A percentile compares a stretch with the other conserved stretches of the same genome.
Conservation (phyloP, 1,139 yeast species). For the Candida sp. region DNA sequence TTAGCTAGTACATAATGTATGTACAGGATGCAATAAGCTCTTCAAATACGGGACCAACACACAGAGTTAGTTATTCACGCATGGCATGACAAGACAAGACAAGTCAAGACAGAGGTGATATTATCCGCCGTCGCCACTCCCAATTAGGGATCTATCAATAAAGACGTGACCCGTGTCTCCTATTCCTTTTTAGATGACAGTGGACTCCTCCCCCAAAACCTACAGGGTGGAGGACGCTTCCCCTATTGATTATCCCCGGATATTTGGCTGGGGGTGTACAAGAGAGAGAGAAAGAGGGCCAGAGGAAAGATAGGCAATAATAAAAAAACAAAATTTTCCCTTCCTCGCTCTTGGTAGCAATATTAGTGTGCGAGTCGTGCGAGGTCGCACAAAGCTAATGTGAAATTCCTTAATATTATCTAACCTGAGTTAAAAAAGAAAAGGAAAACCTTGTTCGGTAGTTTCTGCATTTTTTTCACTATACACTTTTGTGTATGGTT, state of each 20-base stretch:
- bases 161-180: too few relatives aligned
- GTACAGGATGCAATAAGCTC: neutral
- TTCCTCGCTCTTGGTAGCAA: neutral
- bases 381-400: neutral
- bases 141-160: too few relatives aligned
- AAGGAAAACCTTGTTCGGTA: neutral
- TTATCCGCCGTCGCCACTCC: too few relatives aligned
- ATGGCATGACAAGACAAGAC: neutral
- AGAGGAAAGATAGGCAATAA: neutral
- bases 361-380: neutral
- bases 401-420: constrained; percentile 1
- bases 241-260: neutral
- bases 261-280: neutral
- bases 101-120: too few relatives aligned
- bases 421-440: neutral
- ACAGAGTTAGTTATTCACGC: neutral
- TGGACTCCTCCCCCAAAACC: too few relatives aligned
- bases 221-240: neutral
- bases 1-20: neutral
- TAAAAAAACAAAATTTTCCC: neutral
- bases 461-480: neutral
- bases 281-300: too few relatives aligned
- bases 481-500: too few relatives aligned
- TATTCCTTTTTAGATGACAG: too few relatives aligned
- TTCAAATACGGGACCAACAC: neutral